phyloP scores from a whole-genome alignment of 2,329 filamentous ascomycete genomes.

The Fusarium heterosporum region DNA sequence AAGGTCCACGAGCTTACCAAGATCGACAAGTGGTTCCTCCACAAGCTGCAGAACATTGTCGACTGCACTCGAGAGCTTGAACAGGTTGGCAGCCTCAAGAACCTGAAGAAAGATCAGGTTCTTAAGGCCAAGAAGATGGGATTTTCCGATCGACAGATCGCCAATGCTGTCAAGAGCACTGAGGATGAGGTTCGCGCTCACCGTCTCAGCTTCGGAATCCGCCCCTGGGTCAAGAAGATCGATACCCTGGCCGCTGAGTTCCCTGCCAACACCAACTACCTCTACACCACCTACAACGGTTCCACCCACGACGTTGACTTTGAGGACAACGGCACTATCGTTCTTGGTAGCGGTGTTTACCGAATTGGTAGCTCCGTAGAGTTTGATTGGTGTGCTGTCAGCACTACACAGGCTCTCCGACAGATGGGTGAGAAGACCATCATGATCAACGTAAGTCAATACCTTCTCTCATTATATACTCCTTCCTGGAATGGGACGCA shows the following conservation, averaged over 20 bases:
- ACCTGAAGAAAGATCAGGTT: conserved; percentile 88
- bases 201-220: conserved; percentile 87
- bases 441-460: conserved; percentile 86
- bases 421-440: conserved; percentile 95
- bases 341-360: conserved; percentile 96
- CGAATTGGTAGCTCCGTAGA: conserved; percentile 97
- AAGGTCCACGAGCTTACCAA: conserved; percentile 93
- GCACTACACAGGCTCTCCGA: conserved; percentile 83
- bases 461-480: too few relatives aligned
- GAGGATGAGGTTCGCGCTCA: conserved; percentile 91
- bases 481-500: too few relatives aligned
- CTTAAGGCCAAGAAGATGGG: conserved; percentile 96
- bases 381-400: conserved; percentile 98
- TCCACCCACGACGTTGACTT: conserved; percentile 93
- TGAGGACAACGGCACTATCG: conserved; percentile 88
- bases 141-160: conserved; percentile 97
- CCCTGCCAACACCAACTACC: conserved; percentile 93
- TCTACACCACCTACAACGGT: conserved; percentile 98
- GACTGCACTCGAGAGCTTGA: conserved; percentile 89
- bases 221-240: conserved; percentile 97
- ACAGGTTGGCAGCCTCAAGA: conserved; percentile 82
- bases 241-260: conserved; percentile 98
- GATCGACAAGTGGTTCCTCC: conserved; percentile 99
- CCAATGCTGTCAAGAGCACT: conserved; percentile 82
- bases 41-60: conserved; percentile 98